Conservation (phyloP, 2,329 filamentous ascomycete genomes). For the Epichloe gansuensis region DNA sequence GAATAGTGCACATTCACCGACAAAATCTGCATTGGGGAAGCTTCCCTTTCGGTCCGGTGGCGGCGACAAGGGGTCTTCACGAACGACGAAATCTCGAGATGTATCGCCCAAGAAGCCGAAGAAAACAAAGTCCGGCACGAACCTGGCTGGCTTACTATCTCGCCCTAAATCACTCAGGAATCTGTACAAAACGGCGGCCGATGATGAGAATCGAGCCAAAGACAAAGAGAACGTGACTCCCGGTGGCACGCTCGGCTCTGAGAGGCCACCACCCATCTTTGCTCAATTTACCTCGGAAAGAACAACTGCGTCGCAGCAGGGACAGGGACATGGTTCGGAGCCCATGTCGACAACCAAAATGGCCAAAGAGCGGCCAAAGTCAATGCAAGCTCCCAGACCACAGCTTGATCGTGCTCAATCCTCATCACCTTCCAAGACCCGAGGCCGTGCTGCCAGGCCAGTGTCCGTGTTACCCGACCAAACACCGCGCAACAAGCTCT, state of each 20-base stretch:
- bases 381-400: slow-evolving; percentile 28
- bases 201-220: slow-evolving; percentile 40
- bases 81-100: slow-evolving; percentile 28
- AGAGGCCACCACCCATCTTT: slow-evolving; percentile 58
- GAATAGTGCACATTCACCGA: slow-evolving; percentile 4
- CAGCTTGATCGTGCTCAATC: slow-evolving; percentile 10
- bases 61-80: slow-evolving; percentile 21
- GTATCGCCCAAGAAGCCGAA: slow-evolving; percentile 49
- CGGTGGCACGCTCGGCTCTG: slow-evolving; percentile 11
- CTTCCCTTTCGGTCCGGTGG: slow-evolving; percentile 32
- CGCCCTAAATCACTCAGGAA: slow-evolving; percentile 63
- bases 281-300: slow-evolving; percentile 48
- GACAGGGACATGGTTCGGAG: background rate
- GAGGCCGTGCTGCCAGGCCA: slow-evolving; percentile 20
- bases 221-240: slow-evolving; percentile 78
- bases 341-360: slow-evolving; percentile 4
- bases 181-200: slow-evolving; percentile 39
- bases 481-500: slow-evolving; percentile 22
- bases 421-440: slow-evolving; percentile 13
- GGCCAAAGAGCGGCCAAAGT: slow-evolving; percentile 35
- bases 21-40: slow-evolving; percentile 19
- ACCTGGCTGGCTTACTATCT: slow-evolving; percentile 63
- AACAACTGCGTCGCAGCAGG: background rate
- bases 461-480: slow-evolving; percentile 22
- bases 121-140: slow-evolving; percentile 74